Percentiles rank a stretch among this genome's conserved stretches.
phyloP scores from a whole-genome alignment of 1,284 basidiomycete genomes.

The Melanopsichium pennsylvanicum region DNA sequence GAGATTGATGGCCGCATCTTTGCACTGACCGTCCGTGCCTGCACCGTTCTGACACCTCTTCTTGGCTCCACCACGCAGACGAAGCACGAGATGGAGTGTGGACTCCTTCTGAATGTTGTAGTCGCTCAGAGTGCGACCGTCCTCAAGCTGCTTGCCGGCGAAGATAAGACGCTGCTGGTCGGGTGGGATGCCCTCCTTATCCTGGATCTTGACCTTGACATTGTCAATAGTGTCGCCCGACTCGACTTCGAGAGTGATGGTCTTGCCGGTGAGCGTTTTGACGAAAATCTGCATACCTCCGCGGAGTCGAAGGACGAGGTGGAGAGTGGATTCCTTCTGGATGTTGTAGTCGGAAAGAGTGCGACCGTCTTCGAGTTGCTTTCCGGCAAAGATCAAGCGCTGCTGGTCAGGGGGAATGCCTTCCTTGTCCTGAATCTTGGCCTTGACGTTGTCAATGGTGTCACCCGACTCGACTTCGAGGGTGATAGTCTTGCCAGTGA shows the following conservation, averaged over 20 bases:
- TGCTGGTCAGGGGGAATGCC: constrained; percentile 63
- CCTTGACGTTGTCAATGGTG: constrained; percentile 74
- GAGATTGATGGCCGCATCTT: constrained; percentile 64
- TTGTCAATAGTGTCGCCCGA: constrained; percentile 93
- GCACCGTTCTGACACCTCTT: constrained; percentile 63
- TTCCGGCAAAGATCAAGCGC: constrained; percentile 63
- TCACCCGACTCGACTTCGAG: constrained; percentile 67
- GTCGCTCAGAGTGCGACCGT: constrained; percentile 68
- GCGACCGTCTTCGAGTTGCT: constrained; percentile 63
- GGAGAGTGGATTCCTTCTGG: constrained; percentile 98
- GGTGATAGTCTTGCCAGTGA: constrained; percentile 67
- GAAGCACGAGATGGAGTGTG: constrained; percentile 62
- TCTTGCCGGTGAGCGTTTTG: constrained; percentile 91
- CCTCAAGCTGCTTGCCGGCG: constrained; percentile 69
- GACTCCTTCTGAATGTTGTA: constrained; percentile 67
- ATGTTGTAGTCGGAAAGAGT: constrained; percentile 73
- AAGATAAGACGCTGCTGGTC: constrained; percentile 69
- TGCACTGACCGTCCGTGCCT: constrained; percentile 60
- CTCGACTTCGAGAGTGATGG: constrained; percentile 92
- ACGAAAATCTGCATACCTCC: constrained; percentile 71
- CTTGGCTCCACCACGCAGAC: constrained; percentile 65
- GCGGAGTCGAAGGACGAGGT: constrained; percentile 87
- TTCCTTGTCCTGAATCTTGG: constrained; percentile 65
- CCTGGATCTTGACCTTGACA: constrained; percentile 67
- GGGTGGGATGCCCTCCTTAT: constrained; percentile 67